These are phyloP conservation scores for Gnomoniopsis smithogilvyi DNA, from an alignment of 2,329 filamentous ascomycete genomes.

Conservation along the genomic window DNA sequence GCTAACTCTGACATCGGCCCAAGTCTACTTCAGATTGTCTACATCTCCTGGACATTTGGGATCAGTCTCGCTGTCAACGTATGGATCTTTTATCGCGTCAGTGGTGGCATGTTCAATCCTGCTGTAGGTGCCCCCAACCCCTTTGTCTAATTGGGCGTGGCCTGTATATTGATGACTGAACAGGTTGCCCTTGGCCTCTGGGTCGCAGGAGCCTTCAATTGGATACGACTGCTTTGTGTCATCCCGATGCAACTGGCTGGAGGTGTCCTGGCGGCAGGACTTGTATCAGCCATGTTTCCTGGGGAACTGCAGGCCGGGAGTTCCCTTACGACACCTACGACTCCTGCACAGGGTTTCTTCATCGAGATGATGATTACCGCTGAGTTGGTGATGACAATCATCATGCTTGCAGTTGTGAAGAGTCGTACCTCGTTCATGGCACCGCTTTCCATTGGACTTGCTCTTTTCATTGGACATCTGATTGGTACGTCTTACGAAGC, in stretches of 20 bases:
- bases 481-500: background rate
- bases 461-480: background rate
- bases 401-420: slow-evolving; percentile 58
- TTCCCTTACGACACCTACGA: slow-evolving; percentile 37
- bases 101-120: slow-evolving; percentile 1
- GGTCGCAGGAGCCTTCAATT: slow-evolving; percentile 41
- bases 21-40: slow-evolving; percentile 19
- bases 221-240: slow-evolving; percentile 35
- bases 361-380: slow-evolving; percentile 51
- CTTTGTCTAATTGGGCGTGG: background rate
- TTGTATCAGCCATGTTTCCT: slow-evolving; percentile 35
- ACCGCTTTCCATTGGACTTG: background rate
- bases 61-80: background rate
- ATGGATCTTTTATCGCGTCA: slow-evolving; percentile 2
- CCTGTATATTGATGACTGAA: background rate
- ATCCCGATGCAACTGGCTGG: slow-evolving; percentile 11
- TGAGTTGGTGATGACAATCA: slow-evolving; percentile 47
- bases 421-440: slow-evolving; percentile 51
- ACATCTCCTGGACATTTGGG: slow-evolving; percentile 10
- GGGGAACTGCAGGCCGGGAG: slow-evolving; percentile 40
- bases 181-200: slow-evolving; percentile 39
- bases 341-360: slow-evolving; percentile 44
- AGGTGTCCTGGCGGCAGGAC: slow-evolving; percentile 35
- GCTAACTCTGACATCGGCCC: background rate
- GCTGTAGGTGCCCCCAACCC: background rate